A percentile compares a stretch with the other conserved stretches of the same genome.
Conservation (phyloP, 208 protist species). For the Tritrichomonas foetus region DNA sequence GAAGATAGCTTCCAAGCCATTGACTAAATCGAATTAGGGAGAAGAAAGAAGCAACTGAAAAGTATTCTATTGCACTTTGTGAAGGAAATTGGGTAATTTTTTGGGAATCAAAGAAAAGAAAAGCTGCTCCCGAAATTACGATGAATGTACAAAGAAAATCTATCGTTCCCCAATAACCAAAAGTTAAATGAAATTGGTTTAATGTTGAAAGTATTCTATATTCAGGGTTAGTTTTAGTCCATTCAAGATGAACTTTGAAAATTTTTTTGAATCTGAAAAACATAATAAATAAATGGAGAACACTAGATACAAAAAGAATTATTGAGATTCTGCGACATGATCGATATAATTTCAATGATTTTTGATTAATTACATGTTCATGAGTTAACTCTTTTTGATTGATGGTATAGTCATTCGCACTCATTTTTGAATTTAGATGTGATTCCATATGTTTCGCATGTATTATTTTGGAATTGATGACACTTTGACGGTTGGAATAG, state of each 20-base stretch:
- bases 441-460: not conserved
- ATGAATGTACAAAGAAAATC: not conserved
- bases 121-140: not conserved
- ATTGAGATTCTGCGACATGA: not conserved
- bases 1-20: not conserved
- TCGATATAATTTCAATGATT: not conserved
- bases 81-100: not conserved
- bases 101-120: not conserved
- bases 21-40: not conserved
- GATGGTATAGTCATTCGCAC: not conserved
- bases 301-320: not conserved
- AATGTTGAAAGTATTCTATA: not conserved
- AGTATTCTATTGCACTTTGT: not conserved
- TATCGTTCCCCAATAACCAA: not conserved
- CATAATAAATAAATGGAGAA: not conserved
- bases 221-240: not conserved
- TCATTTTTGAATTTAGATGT: not conserved
- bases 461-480: not conserved
- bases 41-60: not conserved
- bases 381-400: not conserved
- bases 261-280: not conserved
- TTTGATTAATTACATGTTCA: not conserved
- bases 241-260: not conserved
- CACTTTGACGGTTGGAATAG: too few species aligned
- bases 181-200: not conserved